These are phyloP conservation scores for Fusarium abutilonis DNA, from an alignment of 2,329 filamentous ascomycete genomes.

Conservation along the genomic window DNA sequence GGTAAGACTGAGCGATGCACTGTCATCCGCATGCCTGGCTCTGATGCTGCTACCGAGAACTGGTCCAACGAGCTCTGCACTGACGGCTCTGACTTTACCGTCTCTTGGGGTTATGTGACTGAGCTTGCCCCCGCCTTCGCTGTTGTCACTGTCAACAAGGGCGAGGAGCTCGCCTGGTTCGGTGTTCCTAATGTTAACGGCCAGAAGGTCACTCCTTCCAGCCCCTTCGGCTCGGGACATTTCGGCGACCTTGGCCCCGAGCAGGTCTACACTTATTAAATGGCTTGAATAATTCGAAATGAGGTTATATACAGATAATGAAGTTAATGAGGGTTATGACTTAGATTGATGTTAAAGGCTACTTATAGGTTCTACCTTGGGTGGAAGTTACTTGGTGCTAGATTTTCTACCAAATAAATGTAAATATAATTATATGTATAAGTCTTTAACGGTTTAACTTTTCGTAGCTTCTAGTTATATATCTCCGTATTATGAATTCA, in stretches of 20 bases:
- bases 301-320: no score
- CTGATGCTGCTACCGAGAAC: slow-evolving; percentile 26
- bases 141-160: slow-evolving; percentile 28
- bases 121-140: slow-evolving; percentile 33
- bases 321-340: no score
- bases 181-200: slow-evolving; percentile 32
- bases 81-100: slow-evolving; percentile 15
- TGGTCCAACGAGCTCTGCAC: slow-evolving; percentile 33
- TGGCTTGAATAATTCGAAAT: no score
- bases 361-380: no score
- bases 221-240: slow-evolving; percentile 30
- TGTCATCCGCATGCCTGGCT: slow-evolving; percentile 25
- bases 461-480: no score
- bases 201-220: slow-evolving; percentile 22
- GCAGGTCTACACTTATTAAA: slow-evolving; percentile 34
- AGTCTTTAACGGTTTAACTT: no score
- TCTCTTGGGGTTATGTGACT: slow-evolving; percentile 36
- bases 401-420: no score
- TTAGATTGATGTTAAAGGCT: no score
- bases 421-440: no score
- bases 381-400: no score
- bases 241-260: slow-evolving; percentile 28
- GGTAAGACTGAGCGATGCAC: slow-evolving; percentile 33
- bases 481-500: no score
- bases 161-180: slow-evolving; percentile 37